phyloP scores from a whole-genome alignment of 169 alveolate genomes.

The Babesia bigemina region DNA sequence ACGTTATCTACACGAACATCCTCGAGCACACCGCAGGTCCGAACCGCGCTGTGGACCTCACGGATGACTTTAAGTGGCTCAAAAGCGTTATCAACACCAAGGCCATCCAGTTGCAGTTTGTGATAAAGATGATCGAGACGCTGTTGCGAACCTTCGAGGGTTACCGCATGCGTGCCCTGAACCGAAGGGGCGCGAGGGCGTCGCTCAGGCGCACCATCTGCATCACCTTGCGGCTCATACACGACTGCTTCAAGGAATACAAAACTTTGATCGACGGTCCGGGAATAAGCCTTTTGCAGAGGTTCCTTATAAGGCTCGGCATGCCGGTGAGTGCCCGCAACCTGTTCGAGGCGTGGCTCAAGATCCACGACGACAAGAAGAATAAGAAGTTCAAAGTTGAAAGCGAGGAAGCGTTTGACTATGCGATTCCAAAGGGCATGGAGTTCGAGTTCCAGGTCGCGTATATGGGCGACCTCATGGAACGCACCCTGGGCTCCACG shows the following conservation, averaged over 20 bases:
- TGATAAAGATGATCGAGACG: conserved; percentile 36
- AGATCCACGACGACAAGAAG: conserved; percentile 24
- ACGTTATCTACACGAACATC: conserved; percentile 47
- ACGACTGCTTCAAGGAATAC: conserved; percentile 51
- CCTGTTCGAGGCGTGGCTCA: conserved; percentile 27
- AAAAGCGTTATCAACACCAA: conserved; percentile 48
- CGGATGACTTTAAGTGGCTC: conserved; percentile 66
- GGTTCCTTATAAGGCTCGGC: conserved; percentile 38
- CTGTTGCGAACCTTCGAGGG: conserved; percentile 41
- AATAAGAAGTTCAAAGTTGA: conserved; percentile 28
- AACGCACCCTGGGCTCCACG: conserved; percentile 82
- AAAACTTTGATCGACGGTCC: conserved; percentile 28
- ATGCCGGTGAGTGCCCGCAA: conserved; percentile 31
- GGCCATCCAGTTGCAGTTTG: conserved; percentile 37
- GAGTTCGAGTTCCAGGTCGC: conserved; percentile 78
- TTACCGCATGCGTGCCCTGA: conserved; percentile 37
- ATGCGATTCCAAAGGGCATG: conserved; percentile 55
- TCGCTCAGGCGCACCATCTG: conserved; percentile 46
- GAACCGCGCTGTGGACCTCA: conserved; percentile 55
- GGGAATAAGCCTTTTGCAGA: conserved; percentile 24
- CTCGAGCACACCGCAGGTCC: conserved; percentile 64
- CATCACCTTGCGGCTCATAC: conserved; percentile 32
- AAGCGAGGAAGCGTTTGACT: conserved; percentile 28
- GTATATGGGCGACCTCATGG: conserved; percentile 85
- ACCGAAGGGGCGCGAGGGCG: conserved; percentile 14